Base-by-base conservation (phyloP, 495 filamentous ascomycete species). In the Chaetomium tenue region DNA sequence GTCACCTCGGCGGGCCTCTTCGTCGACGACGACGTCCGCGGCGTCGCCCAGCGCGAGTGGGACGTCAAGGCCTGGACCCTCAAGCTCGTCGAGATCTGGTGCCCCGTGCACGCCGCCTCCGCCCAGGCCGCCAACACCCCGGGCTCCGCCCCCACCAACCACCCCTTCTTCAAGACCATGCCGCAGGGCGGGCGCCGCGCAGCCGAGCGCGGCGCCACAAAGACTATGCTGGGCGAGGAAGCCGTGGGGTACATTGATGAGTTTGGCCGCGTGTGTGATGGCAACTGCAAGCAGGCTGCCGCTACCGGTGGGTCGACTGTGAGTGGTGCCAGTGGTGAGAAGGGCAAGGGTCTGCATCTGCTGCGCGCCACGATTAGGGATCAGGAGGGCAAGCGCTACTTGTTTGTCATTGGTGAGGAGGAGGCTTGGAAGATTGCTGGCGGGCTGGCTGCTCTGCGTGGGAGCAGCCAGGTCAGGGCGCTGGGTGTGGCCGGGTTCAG, bases 31-130 rank as follows among this genome's bases (percentile, higher is more conserved):
- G 94, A 97, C 69, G 80, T 97, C 44, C 86, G 92, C 20, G 87
- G 87, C 47, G 89, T 96, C 3, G 86, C 89, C 22, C 91, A 96
- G 73, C 84, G 94, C 55, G 95, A 98, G 77, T 98, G 95, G 95
- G 94, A 98, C 73, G 84, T 97, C 74, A 97, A 97, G 73, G 93
- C 93, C 20, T 97, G 94, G 94, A 96, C 91, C 15, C 84, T 98
- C 77, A 97, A 93, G 75, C 79, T 87, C 28, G 86, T 94, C 67
- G 94, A 98, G 81, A 88, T 97, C 74, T 93, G 91, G 86, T 92
- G 89, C 68, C 87, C 89, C 37, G 72, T 77, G 30, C 80, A 85
- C 67, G 77, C 74, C 25, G 71, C 78, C 62, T 71, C 59, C 70
- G 69, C 69, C 67, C 74, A 76, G 70, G 74, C 74, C 63, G 71